Conservation (phyloP, 2,329 filamentous ascomycete species). For the Fusarium fujikuroi region DNA sequence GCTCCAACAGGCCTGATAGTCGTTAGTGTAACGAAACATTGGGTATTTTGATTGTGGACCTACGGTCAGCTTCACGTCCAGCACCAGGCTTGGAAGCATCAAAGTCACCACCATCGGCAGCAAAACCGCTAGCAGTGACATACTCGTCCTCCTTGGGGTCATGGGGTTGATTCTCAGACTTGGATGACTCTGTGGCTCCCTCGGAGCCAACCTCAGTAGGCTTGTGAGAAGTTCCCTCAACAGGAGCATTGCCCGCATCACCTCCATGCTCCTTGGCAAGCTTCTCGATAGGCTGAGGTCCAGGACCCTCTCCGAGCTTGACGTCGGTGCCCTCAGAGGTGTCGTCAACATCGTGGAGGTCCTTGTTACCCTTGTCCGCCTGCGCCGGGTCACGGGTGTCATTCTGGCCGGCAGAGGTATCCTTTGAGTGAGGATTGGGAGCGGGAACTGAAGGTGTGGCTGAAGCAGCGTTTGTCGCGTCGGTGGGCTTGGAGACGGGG, state of each 20-base stretch:
- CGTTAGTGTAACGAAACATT: conserved; percentile 2
- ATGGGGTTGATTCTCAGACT: conserved; percentile 39
- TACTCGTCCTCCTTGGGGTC: conserved; percentile 67
- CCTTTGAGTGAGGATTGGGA: conserved; percentile 13
- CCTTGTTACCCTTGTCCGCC: conserved; percentile 43
- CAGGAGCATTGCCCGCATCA: conserved; percentile 42
- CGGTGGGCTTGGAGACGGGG: neutral
- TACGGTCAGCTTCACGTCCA: conserved; percentile 73
- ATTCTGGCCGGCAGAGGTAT: conserved; percentile 48
- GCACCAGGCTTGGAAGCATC: conserved; percentile 73
- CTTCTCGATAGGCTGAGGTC: conserved; percentile 48
- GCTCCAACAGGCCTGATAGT: conserved; percentile 48
- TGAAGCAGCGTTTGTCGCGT: neutral
- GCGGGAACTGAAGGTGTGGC: conserved; percentile 4
- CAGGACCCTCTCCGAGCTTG: conserved; percentile 45
- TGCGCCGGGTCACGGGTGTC: conserved; percentile 55
- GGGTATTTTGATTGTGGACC: conserved; percentile 42
- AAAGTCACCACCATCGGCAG: conserved; percentile 74
- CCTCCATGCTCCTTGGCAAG: conserved; percentile 50
- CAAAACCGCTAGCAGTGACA: conserved; percentile 67
- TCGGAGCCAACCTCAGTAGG: conserved; percentile 23
- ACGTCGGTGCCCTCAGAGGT: conserved; percentile 44
- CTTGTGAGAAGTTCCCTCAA: conserved; percentile 15
- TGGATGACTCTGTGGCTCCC: conserved; percentile 9
- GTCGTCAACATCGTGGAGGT: conserved; percentile 49